These are phyloP conservation scores for Amylocystis lapponica DNA, from an alignment of 768 basidiomycete genomes.

Conservation along the genomic window DNA sequence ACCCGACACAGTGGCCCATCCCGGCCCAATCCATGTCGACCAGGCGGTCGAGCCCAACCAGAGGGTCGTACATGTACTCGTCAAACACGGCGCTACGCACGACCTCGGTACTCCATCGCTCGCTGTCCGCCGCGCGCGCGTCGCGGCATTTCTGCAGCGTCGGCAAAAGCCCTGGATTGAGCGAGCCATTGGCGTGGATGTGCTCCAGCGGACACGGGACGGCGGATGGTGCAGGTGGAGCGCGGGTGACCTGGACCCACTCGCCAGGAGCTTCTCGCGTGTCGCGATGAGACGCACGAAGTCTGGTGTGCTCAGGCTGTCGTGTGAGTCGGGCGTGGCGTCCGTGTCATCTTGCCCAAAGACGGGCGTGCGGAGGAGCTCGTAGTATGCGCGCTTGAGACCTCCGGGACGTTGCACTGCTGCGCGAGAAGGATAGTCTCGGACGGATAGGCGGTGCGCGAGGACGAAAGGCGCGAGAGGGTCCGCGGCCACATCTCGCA, in stretches of 20 bases:
- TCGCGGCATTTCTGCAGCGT: constrained; percentile 5
- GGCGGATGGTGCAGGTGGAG: constrained; percentile 13
- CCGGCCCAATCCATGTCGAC: constrained; percentile 22
- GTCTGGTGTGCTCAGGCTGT: constrained; percentile 10
- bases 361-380: constrained; percentile 27
- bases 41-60: constrained; percentile 30
- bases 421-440: constrained; percentile 29
- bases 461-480: constrained; percentile 12
- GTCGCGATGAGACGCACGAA: constrained; percentile 17
- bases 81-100: constrained; percentile 20
- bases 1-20: constrained; percentile 30
- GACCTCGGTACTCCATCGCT: constrained; percentile 14
- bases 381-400: constrained; percentile 35
- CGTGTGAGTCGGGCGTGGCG: neutral
- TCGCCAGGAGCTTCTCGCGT: constrained; percentile 16
- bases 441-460: constrained; percentile 15
- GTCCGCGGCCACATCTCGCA: constrained; percentile 26
- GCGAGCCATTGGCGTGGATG: neutral
- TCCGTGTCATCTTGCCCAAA: constrained; percentile 21
- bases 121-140: constrained; percentile 6
- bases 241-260: constrained; percentile 16
- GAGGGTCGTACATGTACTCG: constrained; percentile 27
- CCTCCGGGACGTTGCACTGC: constrained; percentile 21
- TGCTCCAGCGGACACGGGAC: constrained; percentile 18
- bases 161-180: neutral